These are phyloP conservation scores for Rhynchosporium secalis DNA, from an alignment of 2,329 filamentous ascomycete species.

Conservation along the genomic window DNA sequence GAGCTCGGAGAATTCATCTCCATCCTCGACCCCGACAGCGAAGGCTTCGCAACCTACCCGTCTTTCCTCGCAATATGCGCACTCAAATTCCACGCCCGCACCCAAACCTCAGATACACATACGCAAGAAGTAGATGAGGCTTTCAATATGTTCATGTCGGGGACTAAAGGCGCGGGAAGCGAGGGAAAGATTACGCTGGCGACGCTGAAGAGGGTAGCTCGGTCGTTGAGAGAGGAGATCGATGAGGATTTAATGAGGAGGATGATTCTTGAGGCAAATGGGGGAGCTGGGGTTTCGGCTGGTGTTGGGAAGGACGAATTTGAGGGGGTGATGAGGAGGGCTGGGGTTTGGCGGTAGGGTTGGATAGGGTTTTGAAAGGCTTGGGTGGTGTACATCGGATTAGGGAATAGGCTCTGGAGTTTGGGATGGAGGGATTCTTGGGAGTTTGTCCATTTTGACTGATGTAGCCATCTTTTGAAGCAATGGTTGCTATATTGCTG, in stretches of 20 bases:
- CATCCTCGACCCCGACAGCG: slow-evolving; percentile 78
- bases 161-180: slow-evolving; percentile 29
- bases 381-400: background rate
- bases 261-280: slow-evolving; percentile 95
- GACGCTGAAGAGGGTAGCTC: slow-evolving; percentile 77
- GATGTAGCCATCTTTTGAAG: background rate
- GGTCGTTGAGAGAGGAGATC: slow-evolving; percentile 79
- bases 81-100: slow-evolving; percentile 71
- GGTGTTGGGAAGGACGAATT: slow-evolving; percentile 73
- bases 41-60: slow-evolving; percentile 75
- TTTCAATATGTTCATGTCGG: slow-evolving; percentile 74
- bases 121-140: slow-evolving; percentile 75
- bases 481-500: background rate
- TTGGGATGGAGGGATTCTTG: background rate
- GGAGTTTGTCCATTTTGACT: background rate
- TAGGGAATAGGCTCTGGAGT: background rate
- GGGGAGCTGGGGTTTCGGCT: slow-evolving; percentile 66
- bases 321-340: slow-evolving; percentile 32
- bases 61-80: slow-evolving; percentile 87
- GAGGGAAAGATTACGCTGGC: slow-evolving; percentile 72
- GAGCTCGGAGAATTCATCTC: slow-evolving; percentile 77
- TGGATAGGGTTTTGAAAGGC: background rate
- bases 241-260: slow-evolving; percentile 81
- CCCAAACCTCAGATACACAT: slow-evolving; percentile 52
- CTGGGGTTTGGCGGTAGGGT: slow-evolving; percentile 22